Conservation (phyloP, 2,329 filamentous ascomycete genomes). For the Colletotrichum tamarilloi region DNA sequence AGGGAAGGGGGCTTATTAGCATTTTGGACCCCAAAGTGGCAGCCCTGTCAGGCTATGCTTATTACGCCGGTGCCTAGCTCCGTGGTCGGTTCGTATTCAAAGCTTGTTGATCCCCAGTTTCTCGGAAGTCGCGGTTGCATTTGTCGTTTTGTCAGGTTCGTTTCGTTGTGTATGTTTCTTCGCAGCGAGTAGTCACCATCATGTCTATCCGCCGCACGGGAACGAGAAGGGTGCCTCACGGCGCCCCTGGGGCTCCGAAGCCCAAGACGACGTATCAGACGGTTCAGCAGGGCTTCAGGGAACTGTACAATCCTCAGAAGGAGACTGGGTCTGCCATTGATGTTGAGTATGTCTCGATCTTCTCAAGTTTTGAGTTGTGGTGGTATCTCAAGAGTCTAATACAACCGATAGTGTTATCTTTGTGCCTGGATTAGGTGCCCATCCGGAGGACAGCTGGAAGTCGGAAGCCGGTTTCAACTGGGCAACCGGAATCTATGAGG, state of each 20-base stretch:
- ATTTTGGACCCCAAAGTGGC: conserved; percentile 9
- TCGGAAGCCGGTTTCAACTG: conserved; percentile 54
- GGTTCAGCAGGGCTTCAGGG: conserved; percentile 51
- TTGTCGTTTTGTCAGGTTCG: neutral
- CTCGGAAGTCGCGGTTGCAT: neutral
- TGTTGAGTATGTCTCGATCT: conserved; percentile 45
- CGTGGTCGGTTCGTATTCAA: conserved; percentile 15
- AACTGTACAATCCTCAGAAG: conserved; percentile 47
- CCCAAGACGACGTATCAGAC: conserved; percentile 48
- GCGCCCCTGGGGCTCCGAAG: conserved; percentile 33
- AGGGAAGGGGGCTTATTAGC: conserved; percentile 10
- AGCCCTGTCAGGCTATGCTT: conserved; percentile 16
- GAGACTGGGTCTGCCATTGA: conserved; percentile 44
- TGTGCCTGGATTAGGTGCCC: conserved; percentile 52
- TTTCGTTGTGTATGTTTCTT: neutral
- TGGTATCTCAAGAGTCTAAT: conserved; percentile 22
- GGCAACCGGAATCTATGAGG: conserved; percentile 47
- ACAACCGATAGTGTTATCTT: conserved; percentile 49
- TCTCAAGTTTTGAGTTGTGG: neutral
- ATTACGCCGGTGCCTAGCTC: conserved; percentile 23
- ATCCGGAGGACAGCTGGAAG: conserved; percentile 53
- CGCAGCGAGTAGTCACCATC: neutral
- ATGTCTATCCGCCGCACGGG: conserved; percentile 31
- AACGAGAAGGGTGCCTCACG: conserved; percentile 30
- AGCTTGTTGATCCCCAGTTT: conserved; percentile 14